Conservation (phyloP, 371 early-diverging fungal genomes). For the Chytridium lagenaria region DNA sequence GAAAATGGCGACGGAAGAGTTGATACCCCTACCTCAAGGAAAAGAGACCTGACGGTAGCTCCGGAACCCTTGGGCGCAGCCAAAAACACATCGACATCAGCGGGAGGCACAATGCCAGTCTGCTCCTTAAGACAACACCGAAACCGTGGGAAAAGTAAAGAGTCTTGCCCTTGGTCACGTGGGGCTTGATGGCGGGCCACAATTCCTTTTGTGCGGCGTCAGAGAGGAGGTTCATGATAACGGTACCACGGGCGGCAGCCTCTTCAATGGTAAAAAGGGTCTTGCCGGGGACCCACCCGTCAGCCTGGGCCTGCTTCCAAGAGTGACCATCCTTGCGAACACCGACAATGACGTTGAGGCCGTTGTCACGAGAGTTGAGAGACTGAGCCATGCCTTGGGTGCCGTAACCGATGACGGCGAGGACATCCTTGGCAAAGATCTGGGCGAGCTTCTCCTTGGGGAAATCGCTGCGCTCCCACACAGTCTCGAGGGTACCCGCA, state of each 20-base stretch:
- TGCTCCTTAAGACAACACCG: conserved; percentile 91
- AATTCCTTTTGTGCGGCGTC: conserved; percentile 95
- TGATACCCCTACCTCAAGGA: conserved; percentile 96
- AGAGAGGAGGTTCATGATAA: conserved; percentile 94
- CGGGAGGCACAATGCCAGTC: conserved; percentile 89
- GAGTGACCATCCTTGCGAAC: conserved; percentile 89
- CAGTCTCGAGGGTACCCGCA: conserved; percentile 90
- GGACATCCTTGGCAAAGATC: conserved; percentile 91
- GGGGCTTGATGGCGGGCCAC: conserved; percentile 89
- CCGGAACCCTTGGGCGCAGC: conserved; percentile 97
- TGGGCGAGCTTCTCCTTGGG: conserved; percentile 89
- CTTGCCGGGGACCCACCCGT: conserved; percentile 97
- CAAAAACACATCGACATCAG: conserved; percentile 93
- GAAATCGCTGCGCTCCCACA: conserved; percentile 95
- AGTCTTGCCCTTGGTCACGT: conserved; percentile 95
- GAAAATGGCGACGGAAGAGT: conserved; percentile 95
- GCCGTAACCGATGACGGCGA: conserved; percentile 97
- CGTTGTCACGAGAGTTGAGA: conserved; percentile 95
- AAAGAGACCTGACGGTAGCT: conserved; percentile 93
- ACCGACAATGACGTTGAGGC: conserved; percentile 94
- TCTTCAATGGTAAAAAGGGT: conserved; percentile 92
- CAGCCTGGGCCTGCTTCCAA: conserved; percentile 91
- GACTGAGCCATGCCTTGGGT: conserved; percentile 97
- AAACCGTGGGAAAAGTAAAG: conserved; percentile 98
- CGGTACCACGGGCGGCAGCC: conserved; percentile 87